Evolutionary conservation across 2,329 filamentous ascomycete species (phyloP), one percentile per base, ranked within the genome.

Genomic region (Aureobasidium sp.): DNA sequence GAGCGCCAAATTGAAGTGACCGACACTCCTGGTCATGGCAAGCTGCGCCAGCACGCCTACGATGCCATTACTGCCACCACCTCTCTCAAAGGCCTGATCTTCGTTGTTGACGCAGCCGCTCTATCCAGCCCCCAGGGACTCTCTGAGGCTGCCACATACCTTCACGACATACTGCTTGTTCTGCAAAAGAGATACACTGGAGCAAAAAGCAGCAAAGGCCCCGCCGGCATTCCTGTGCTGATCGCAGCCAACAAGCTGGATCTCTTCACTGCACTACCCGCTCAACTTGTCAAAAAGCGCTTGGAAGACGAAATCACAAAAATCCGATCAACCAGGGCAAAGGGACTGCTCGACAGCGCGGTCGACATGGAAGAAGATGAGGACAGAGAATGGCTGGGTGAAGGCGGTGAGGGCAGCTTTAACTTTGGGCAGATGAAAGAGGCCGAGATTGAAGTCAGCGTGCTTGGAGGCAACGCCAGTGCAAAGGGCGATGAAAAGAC

Each of bases 221-320:
- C 83, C 0, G 76, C 79, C 27, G 79, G 83, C 27, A 81, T 94
- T 9, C 86, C 89, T 0, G 81, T 99, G 7, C 81, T 99, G 39
- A 79, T 99, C 37, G 92, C 91, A 1, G 92, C 91, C 59, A 99
- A 97, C 76, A 99, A 99, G 81, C 83, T 91, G 71, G 94, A 99
- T 73, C 81, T 99, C 1, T 99, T 99, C 73, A 97, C 94, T 0
- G 91, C 93, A 8, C 77, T 97, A 57, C 94, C 94, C 0, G 84
- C 89, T 0, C 81, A 83, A 6, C 79, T 95, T 36, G 89, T 97
- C 63, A 87, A 84, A 73, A 81, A 81, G 59, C 84, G 83, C 65
- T 79, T 99, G 14, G 92, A 97, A 76, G 79, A 81, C 13, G 93
- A 97, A 73, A 85, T 97, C 63, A 85, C 86, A 30, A 84, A 88